Percentiles rank a stretch among this genome's conserved stretches.
Conservation (phyloP, 2,329 filamentous ascomycete genomes). For the Sarocladium oryzae region DNA sequence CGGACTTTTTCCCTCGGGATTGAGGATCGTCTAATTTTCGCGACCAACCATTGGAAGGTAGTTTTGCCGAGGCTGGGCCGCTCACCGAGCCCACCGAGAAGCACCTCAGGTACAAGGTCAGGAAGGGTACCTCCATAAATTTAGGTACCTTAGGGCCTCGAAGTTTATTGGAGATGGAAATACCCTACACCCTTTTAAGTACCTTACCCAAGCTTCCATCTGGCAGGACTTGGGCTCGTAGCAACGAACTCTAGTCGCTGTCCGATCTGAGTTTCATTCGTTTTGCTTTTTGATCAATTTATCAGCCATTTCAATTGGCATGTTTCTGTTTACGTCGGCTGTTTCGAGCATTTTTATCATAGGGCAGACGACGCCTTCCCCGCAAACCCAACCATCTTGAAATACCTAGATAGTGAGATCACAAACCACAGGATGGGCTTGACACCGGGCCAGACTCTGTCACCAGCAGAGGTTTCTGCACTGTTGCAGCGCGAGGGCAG, state of each 20-base stretch:
- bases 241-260: no score
- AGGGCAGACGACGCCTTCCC: no score
- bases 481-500: constrained; percentile 29
- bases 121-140: no score
- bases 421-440: constrained; percentile 19
- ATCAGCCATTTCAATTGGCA: no score
- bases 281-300: no score
- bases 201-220: no score
- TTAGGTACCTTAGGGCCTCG: no score
- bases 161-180: constrained; percentile 2
- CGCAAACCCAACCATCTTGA: background rate
- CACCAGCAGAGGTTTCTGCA: constrained; percentile 28
- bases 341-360: no score
- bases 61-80: constrained; percentile 23
- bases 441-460: background rate
- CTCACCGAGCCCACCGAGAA: constrained; percentile 13
- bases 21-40: constrained; percentile 17
- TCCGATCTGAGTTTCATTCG: no score
- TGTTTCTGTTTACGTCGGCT: no score
- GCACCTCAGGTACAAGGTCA: constrained; percentile 3
- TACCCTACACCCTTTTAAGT: background rate
- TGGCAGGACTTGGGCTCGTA: no score
- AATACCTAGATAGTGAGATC: constrained; percentile 10
- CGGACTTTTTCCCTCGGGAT: constrained; percentile 15
- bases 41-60: constrained; percentile 4